phyloP scores from a whole-genome alignment of 495 filamentous ascomycete species.

The Tuber melanosporum region DNA sequence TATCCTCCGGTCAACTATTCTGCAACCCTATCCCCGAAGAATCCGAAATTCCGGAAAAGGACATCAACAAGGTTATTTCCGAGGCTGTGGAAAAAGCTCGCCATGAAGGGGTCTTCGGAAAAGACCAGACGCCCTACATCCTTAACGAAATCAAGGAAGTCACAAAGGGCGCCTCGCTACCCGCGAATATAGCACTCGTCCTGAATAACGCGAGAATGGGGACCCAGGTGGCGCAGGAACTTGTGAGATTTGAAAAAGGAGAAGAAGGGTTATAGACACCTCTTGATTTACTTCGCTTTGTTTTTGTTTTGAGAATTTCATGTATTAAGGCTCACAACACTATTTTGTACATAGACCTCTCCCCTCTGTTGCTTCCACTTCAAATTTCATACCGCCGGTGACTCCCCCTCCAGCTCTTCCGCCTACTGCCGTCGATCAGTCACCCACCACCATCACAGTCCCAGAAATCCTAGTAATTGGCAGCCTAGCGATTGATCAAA shows the following conservation, averaged over 20 bases:
- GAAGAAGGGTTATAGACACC: not conserved
- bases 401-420: not conserved
- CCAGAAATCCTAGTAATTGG: slow-evolving; percentile 69
- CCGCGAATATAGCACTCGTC: slow-evolving; percentile 70
- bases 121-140: slow-evolving; percentile 82
- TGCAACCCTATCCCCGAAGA: slow-evolving; percentile 79
- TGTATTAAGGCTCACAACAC: not conserved
- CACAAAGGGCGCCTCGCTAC: slow-evolving; percentile 63
- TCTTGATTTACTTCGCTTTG: not conserved
- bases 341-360: not conserved
- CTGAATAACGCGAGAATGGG: slow-evolving; percentile 73
- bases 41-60: slow-evolving; percentile 58
- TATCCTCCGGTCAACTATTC: slow-evolving; percentile 71
- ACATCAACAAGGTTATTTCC: slow-evolving; percentile 69
- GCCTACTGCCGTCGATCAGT: not conserved
- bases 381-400: not conserved
- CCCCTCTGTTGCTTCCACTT: not conserved
- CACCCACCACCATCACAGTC: not conserved
- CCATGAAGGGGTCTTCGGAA: slow-evolving; percentile 62
- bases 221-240: slow-evolving; percentile 68
- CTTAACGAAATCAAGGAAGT: slow-evolving; percentile 73
- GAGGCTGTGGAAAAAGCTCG: slow-evolving; percentile 67
- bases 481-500: slow-evolving; percentile 78
- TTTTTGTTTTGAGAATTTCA: not conserved
- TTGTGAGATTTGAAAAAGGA: slow-evolving; percentile 55